phyloP scores from a whole-genome alignment of 441 rosid genomes.

The Erysimum cheiri region DNA sequence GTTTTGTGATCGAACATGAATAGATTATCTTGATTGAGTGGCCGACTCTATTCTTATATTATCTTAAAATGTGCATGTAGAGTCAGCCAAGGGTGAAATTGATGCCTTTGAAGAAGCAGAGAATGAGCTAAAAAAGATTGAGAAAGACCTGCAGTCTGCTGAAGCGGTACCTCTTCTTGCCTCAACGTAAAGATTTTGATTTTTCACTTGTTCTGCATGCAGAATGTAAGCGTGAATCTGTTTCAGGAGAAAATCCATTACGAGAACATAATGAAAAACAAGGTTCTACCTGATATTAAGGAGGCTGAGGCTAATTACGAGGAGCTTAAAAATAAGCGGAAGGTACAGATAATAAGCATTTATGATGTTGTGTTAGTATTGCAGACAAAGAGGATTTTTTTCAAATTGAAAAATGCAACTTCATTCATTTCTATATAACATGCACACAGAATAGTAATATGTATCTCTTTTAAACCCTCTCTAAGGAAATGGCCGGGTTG shows the following conservation, averaged over 20 bases:
- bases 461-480: neutral
- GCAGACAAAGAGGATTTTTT: neutral
- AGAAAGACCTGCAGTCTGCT: conserved; percentile 63
- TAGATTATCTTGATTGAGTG: conserved; percentile 26
- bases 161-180: conserved; percentile 56
- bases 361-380: neutral
- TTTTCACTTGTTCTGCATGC: conserved; percentile 25
- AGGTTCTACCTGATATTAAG: conserved; percentile 76
- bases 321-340: conserved; percentile 64
- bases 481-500: conserved; percentile 22
- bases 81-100: conserved; percentile 79
- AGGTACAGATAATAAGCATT: conserved; percentile 49
- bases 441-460: neutral
- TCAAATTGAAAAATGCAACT: neutral
- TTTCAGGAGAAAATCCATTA: conserved; percentile 81
- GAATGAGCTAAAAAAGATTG: conserved; percentile 72
- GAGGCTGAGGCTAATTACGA: conserved; percentile 64
- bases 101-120: conserved; percentile 83
- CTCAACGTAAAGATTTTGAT: conserved; percentile 22
- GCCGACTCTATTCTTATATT: conserved; percentile 6
- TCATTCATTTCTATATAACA: neutral
- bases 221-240: conserved; percentile 41
- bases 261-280: conserved; percentile 74
- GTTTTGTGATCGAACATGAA: conserved; percentile 17
- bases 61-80: conserved; percentile 44